phyloP scores from a whole-genome alignment of 2,329 filamentous ascomycete species.

The Chaetomiaceae sp. region DNA sequence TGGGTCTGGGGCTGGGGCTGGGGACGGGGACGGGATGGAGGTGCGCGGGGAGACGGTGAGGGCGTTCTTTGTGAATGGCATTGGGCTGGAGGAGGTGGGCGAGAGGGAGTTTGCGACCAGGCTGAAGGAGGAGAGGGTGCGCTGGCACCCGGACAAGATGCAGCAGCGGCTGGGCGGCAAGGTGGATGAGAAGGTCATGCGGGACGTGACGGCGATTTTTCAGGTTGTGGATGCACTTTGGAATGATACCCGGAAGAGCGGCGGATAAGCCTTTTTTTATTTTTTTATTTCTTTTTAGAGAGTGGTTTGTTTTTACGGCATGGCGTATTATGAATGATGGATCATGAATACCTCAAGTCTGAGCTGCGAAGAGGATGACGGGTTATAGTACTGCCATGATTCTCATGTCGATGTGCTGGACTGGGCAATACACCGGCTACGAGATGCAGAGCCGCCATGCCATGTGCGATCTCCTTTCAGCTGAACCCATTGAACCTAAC shows the following conservation, averaged over 20 bases:
- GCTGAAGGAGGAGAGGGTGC: constrained; percentile 79
- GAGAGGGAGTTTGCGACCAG: constrained; percentile 43
- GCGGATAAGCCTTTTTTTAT: too few species aligned
- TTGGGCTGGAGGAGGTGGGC: constrained; percentile 42
- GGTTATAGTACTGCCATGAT: too few species aligned
- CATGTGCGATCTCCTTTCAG: too few species aligned
- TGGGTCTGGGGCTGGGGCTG: not conserved
- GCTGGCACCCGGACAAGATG: constrained; percentile 98
- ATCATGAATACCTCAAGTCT: too few species aligned
- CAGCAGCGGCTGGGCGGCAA: constrained; percentile 77
- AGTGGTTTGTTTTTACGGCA: not conserved
- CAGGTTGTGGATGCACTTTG: constrained; percentile 83
- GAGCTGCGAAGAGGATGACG: too few species aligned
- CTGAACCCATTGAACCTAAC: too few species aligned
- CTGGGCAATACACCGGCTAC: too few species aligned
- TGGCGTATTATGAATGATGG: too few species aligned
- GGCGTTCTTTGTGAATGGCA: constrained; percentile 59
- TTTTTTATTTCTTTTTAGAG: too few species aligned
- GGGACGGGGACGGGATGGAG: constrained; percentile 36
- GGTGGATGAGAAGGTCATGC: constrained; percentile 68
- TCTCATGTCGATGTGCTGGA: too few species aligned
- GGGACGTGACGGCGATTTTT: constrained; percentile 82
- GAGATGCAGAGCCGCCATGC: too few species aligned
- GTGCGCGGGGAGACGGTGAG: constrained; percentile 57
- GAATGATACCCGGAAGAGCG: constrained; percentile 51